A percentile compares a stretch with the other conserved stretches of the same genome.
Evolutionary conservation across 2,329 filamentous ascomycete genomes (phyloP).

Genomic region (Cercospora beticola): DNA sequence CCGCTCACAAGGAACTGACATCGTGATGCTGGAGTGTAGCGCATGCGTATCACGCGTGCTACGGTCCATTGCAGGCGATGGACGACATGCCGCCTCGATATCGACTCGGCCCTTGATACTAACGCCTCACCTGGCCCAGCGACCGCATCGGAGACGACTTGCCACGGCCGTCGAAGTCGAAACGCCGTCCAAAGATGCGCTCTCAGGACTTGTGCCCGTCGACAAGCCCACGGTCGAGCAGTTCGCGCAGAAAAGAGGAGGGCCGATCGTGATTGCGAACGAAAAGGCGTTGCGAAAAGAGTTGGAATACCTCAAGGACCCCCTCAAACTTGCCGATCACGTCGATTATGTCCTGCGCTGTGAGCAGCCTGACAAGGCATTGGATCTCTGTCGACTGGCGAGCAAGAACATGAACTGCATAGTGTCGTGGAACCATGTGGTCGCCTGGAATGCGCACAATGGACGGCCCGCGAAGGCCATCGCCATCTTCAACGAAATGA

Average conservation of each 20-base stretch:
- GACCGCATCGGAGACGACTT: constrained; percentile 11
- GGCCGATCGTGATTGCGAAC: constrained; percentile 17
- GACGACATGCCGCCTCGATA: constrained; percentile 15
- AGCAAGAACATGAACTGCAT: constrained; percentile 63
- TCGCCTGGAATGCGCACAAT: constrained; percentile 67
- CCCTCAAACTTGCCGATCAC: constrained; percentile 68
- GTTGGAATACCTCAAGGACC: constrained; percentile 65
- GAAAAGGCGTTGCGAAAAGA: constrained; percentile 52
- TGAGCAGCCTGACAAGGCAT: constrained; percentile 64
- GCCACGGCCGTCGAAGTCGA: constrained; percentile 9
- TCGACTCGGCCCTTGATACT: constrained; percentile 26
- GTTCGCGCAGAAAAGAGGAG: constrained; percentile 7
- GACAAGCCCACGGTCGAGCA: constrained; percentile 6
- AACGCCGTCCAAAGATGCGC: constrained; percentile 24
- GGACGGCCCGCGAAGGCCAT: constrained; percentile 64
- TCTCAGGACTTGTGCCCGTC: constrained; percentile 34
- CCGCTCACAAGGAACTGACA: neutral
- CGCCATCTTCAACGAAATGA: constrained; percentile 98
- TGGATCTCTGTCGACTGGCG: constrained; percentile 66
- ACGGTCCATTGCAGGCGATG: constrained; percentile 42
- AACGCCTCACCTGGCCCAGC: constrained; percentile 23
- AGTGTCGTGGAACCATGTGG: constrained; percentile 86
- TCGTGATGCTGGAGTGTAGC: constrained; percentile 47
- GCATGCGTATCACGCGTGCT: constrained; percentile 47
- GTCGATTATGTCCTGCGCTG: constrained; percentile 61